phyloP scores from a whole-genome alignment of 2,329 filamentous ascomycete species.

The Venturia aucupariae region DNA sequence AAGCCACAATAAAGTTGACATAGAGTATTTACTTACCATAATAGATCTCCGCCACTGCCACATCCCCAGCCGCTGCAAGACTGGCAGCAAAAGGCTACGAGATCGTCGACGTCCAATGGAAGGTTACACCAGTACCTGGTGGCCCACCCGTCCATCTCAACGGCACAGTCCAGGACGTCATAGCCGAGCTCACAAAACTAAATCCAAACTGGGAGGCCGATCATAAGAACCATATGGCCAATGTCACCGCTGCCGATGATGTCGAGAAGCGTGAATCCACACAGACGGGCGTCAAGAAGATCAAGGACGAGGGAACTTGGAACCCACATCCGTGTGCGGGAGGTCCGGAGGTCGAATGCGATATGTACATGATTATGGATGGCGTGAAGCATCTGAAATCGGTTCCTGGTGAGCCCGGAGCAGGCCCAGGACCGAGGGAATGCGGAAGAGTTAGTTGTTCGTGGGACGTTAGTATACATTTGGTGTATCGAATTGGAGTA shows the following conservation, averaged over 20 bases:
- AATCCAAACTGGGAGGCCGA: not conserved
- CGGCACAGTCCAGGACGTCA: not conserved
- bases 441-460: no score
- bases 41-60: not conserved
- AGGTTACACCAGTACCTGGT: not conserved
- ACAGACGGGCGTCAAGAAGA: no score
- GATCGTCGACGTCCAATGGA: not conserved
- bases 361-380: no score
- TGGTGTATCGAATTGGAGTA: no score
- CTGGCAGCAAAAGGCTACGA: not conserved
- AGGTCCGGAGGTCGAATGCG: no score
- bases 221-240: not conserved
- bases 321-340: not conserved
- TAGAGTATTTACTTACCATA: not conserved
- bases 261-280: no score
- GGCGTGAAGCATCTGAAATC: no score
- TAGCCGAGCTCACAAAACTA: not conserved
- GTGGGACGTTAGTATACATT: no score
- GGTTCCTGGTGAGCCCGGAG: no score
- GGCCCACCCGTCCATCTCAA: not conserved
- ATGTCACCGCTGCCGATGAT: not conserved
- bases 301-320: no score
- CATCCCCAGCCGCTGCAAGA: not conserved
- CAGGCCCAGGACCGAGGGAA: no score
- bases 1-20: not conserved